Evolutionary conservation across 371 early-diverging fungal genomes (phyloP), one percentile per base, ranked within the genome.

Genomic region (Apophysomyces variabilis): DNA sequence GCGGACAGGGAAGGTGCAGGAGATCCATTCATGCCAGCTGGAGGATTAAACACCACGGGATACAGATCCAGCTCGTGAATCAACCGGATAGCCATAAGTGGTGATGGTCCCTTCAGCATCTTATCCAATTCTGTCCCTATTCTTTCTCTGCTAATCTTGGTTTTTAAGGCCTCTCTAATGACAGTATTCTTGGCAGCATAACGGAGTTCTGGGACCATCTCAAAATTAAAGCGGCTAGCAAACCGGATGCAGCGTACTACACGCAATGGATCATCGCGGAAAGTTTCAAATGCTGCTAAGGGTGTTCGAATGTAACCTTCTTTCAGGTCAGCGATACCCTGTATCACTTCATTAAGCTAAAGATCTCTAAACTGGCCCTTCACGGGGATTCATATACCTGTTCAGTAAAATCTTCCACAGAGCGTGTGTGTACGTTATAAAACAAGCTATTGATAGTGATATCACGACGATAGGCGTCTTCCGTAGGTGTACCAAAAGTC

Each of bases 371-470:
- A 57, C 62, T 46, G 14, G 39, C 44, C 35, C 46, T 37, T 26
- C n/a, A 21, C 21, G 26, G 26, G 13, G 21, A n/a, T 43, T 18
- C 16, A 9, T 57, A 16, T 79, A 84, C 89, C 72, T 71, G 84
- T 32, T 87, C 80, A 1, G 97, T 97, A 64, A 89, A 96, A 73
- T 99, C 99, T 79, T 99, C 99, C 1, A 99, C 93, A 43, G 80
- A 38, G 1, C 76, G 70, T 0, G 96, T 93, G 68, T 93, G 90
- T 21, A 99, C 84, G 78, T 99, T 99, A 81, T 97, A 99, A 68
- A 99, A 99, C 58, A 99, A 82, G 35, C 99, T 89, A 72, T 99
- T 99, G 77, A 99, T 98, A 14, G 99, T 99, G 7, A 93, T 93
- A 79, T 99, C 99, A 37, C 99, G 86, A 7, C 99, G 92, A 44